phyloP scores from a whole-genome alignment of 129 eudicot genomes.

The sunflower (Helianthus annuus) region DNA sequence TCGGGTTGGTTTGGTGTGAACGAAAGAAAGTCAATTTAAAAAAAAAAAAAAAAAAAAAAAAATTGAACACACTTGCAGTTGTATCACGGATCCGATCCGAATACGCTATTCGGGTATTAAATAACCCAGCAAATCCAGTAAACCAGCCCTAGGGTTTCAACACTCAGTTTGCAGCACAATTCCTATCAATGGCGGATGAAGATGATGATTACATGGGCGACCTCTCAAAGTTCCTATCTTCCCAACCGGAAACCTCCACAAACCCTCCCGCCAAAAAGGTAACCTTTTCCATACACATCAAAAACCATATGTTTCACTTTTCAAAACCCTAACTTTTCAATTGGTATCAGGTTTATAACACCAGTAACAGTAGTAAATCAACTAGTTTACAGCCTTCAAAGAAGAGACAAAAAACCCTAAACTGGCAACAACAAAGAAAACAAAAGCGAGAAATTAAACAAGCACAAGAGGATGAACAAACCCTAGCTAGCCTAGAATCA shows the following conservation, averaged over 20 bases:
- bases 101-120: background rate
- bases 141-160: slow-evolving; percentile 6
- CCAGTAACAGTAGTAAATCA: slow-evolving; percentile 15
- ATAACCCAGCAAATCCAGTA: background rate
- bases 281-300: background rate
- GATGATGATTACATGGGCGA: slow-evolving; percentile 97
- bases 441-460: slow-evolving; percentile 62
- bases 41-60: too few species aligned
- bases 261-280: slow-evolving; percentile 50
- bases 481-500: slow-evolving; percentile 58
- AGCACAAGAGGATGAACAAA: slow-evolving; percentile 67
- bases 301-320: background rate
- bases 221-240: slow-evolving; percentile 69
- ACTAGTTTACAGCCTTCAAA: slow-evolving; percentile 23
- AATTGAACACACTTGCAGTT: background rate
- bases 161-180: background rate
- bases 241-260: slow-evolving; percentile 41
- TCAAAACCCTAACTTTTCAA: slow-evolving; percentile 25
- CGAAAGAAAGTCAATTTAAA: too few species aligned
- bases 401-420: slow-evolving; percentile 49
- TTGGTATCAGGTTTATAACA: slow-evolving; percentile 38
- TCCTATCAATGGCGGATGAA: slow-evolving; percentile 54
- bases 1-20: too few species aligned
- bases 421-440: slow-evolving; percentile 70
- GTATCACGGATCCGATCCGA: background rate